Evolutionary conservation across 2,329 filamentous ascomycete genomes (phyloP).

Genomic region (Sarocladiaceae sp.): DNA sequence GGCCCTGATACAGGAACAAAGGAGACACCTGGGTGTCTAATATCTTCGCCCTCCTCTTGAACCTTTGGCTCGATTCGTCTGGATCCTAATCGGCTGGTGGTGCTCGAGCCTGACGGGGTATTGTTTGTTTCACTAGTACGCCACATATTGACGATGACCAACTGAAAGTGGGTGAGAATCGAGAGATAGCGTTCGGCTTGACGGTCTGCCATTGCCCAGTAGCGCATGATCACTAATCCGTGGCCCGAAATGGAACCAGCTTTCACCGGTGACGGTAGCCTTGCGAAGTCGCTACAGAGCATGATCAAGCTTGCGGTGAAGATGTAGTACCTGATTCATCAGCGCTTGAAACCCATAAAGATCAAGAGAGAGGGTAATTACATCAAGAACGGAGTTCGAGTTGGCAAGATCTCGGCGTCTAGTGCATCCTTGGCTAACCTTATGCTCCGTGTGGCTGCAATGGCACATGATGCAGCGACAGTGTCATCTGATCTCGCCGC

Average conservation of each 20-base stretch:
- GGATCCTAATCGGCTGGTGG: too few relatives aligned
- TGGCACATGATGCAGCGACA: too few relatives aligned
- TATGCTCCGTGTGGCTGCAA: neutral
- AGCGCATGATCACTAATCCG: neutral
- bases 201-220: neutral
- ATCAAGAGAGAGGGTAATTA: neutral
- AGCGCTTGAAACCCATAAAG: neutral
- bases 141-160: too few relatives aligned
- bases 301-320: conserved; percentile 1
- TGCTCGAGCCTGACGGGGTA: too few relatives aligned
- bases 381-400: conserved; percentile 4
- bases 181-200: neutral
- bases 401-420: neutral
- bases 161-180: too few relatives aligned
- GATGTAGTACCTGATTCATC: conserved; percentile 4
- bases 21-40: too few relatives aligned
- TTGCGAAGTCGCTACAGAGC: neutral
- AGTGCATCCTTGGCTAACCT: neutral
- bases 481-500: too few relatives aligned
- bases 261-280: neutral
- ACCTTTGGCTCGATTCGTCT: too few relatives aligned
- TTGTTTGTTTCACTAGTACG: too few relatives aligned
- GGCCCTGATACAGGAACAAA: too few relatives aligned
- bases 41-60: too few relatives aligned
- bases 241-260: neutral